Evolutionary conservation across 345 rosid species (phyloP), one percentile per base, ranked within the genome.

Genomic region (Excoecaria agallocha): DNA sequence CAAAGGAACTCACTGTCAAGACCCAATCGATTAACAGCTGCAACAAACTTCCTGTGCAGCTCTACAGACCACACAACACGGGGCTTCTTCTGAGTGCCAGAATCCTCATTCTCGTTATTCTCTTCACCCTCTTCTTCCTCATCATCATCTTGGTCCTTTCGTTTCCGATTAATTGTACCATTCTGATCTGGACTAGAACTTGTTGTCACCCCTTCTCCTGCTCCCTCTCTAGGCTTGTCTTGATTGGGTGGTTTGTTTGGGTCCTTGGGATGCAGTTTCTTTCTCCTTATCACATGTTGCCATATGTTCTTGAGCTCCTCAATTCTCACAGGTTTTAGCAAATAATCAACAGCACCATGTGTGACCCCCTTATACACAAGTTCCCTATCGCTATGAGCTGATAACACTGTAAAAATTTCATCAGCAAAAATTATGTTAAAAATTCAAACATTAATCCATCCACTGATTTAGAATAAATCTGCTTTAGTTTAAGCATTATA

Each of bases 11-110:
- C 78, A 95, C 98, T 96, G 58, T 89, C 94, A 39, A 85, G 86
- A 57, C 99, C 97, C 55, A 96, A 64, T 71, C 91, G 97, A 74
- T 88, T 85, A 73, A 96, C 98, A 30, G 99, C 99, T 12, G 75
- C 76, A 52, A 96, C 91, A 82, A 96, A 96, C 83, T 91, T 90
- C 87, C 77, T 82, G 64, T 93, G 99, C 74, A 91, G 82, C 24
- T 93, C 97, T 4, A 78, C 87, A 8, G 97, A 83, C 99, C 99
- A 96, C 71, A 93, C 95, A 59, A 96, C 93, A 50, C 99, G 90
- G 75, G 97, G 90, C 85, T 93, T 96, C 85, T 96, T 96, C 75
- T 88, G 89, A 19, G 70, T 66, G 11, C 86, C 81, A 10, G 91
- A 75, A 11, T 90, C 96, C 2, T 88, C 96, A 38, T 86, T 87